These are phyloP conservation scores for Nakaseomyces sp. DNA, from an alignment of 1,139 yeast genomes.

Conservation along the genomic window DNA sequence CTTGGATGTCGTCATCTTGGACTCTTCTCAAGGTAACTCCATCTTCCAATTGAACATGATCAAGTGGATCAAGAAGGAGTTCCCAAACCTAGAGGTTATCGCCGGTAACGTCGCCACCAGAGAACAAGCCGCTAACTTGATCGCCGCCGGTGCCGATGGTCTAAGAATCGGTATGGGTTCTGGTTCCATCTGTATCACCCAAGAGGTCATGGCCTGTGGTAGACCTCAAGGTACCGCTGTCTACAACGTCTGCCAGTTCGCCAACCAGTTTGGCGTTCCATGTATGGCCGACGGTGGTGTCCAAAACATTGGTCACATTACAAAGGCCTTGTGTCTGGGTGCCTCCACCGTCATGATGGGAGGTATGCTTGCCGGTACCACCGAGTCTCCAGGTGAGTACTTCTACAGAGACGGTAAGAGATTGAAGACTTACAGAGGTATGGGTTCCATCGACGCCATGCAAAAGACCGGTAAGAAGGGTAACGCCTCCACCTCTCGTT, in stretches of 20 bases:
- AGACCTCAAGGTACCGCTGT: slow-evolving; percentile 92
- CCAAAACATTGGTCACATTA: slow-evolving; percentile 96
- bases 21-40: slow-evolving; percentile 97
- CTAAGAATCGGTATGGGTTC: slow-evolving; percentile 99
- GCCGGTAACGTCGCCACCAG: slow-evolving; percentile 99
- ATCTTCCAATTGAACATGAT: slow-evolving; percentile 89
- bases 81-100: slow-evolving; percentile 75
- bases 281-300: slow-evolving; percentile 99
- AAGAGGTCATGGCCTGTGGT: slow-evolving; percentile 99
- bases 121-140: slow-evolving; percentile 95
- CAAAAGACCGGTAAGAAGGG: slow-evolving; percentile 82
- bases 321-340: slow-evolving; percentile 93
- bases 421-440: slow-evolving; percentile 95
- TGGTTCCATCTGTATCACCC: slow-evolving; percentile 97
- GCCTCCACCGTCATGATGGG: slow-evolving; percentile 99
- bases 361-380: slow-evolving; percentile 96
- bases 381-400: slow-evolving; percentile 98
- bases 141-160: slow-evolving; percentile 96
- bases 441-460: slow-evolving; percentile 99
- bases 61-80: slow-evolving; percentile 76
- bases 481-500: slow-evolving; percentile 96
- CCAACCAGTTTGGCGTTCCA: slow-evolving; percentile 33
- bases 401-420: slow-evolving; percentile 97
- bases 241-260: slow-evolving; percentile 37
- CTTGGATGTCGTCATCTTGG: slow-evolving; percentile 89